These are phyloP conservation scores for Hemisphaericaspora xylofermentans DNA, from an alignment of 1,139 yeast genomes.

Conservation along the genomic window DNA sequence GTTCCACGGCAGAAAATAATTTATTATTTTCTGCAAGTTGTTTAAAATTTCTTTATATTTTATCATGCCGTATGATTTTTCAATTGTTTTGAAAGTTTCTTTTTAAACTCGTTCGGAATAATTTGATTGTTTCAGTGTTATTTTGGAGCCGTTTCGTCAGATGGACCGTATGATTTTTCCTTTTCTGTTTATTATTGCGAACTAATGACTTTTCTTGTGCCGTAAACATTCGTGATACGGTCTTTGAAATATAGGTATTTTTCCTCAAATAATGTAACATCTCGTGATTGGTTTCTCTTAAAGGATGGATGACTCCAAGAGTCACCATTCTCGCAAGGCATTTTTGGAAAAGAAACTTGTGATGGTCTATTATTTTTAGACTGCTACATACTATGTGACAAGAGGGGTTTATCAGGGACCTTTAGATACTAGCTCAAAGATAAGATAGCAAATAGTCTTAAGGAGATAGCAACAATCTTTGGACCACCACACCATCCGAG, in stretches of 20 bases:
- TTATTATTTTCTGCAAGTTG: not conserved
- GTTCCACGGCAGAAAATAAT: not conserved
- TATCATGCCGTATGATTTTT: slow-evolving; percentile 4
- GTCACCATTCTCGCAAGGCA: not conserved
- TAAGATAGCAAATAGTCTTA: not conserved
- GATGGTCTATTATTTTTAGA: too few relatives aligned
- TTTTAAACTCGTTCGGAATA: not conserved
- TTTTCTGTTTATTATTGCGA: not conserved
- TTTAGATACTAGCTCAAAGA: too few relatives aligned
- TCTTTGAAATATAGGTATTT: not conserved
- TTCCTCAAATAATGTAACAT: not conserved
- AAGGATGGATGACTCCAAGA: not conserved
- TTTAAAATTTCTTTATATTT: not conserved
- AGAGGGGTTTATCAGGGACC: too few relatives aligned
- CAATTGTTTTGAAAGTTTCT: not conserved
- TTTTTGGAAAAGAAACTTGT: not conserved
- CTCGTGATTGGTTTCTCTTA: not conserved
- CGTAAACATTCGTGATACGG: not conserved
- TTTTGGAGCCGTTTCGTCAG: slow-evolving; percentile 1
- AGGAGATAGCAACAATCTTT: too few relatives aligned
- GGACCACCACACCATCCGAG: too few relatives aligned
- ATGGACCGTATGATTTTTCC: slow-evolving; percentile 3
- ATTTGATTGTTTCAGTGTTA: not conserved
- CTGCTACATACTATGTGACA: too few relatives aligned
- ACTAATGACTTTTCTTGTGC: not conserved